Conservation (phyloP, 2,329 filamentous ascomycete genomes). For the Arthrobotrys pseudoclavata region DNA sequence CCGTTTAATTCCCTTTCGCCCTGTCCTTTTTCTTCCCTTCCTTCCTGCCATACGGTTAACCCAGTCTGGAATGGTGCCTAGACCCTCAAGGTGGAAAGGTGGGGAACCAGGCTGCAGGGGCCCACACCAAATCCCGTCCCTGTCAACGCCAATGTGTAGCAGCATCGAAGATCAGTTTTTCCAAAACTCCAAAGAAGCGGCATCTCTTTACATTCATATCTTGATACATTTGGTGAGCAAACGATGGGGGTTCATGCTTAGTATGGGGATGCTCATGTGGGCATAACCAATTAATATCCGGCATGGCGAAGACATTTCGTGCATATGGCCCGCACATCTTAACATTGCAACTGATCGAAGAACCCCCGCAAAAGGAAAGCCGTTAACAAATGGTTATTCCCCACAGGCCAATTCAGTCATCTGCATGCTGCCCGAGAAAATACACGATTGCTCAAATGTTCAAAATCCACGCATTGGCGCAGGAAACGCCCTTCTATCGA, state of each 20-base stretch:
- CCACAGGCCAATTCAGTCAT: not conserved
- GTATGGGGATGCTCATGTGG: too few relatives aligned
- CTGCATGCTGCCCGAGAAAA: not conserved
- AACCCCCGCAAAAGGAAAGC: constrained; percentile 1
- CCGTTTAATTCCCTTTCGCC: constrained; percentile 10
- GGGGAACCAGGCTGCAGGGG: constrained; percentile 47
- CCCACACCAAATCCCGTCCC: constrained; percentile 30
- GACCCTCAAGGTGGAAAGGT: constrained; percentile 21
- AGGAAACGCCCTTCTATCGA: too few relatives aligned
- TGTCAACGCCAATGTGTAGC: constrained; percentile 53
- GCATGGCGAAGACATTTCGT: too few relatives aligned
- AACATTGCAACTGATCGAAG: not conserved
- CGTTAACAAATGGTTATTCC: not conserved
- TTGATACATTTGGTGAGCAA: too few relatives aligned
- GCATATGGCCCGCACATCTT: not conserved
- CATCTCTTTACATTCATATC: too few relatives aligned
- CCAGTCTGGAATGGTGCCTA: constrained; percentile 31
- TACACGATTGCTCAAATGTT: not conserved
- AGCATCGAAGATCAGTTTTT: constrained; percentile 26
- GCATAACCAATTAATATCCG: too few relatives aligned
- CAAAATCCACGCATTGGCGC: constrained; percentile 10
- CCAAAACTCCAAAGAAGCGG: too few relatives aligned
- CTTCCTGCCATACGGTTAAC: constrained; percentile 32
- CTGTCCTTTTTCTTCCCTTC: not conserved
- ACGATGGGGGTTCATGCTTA: not conserved